Evolutionary conservation across 768 basidiomycete genomes (phyloP).

Genomic region (Pleurotus ostreatus): DNA sequence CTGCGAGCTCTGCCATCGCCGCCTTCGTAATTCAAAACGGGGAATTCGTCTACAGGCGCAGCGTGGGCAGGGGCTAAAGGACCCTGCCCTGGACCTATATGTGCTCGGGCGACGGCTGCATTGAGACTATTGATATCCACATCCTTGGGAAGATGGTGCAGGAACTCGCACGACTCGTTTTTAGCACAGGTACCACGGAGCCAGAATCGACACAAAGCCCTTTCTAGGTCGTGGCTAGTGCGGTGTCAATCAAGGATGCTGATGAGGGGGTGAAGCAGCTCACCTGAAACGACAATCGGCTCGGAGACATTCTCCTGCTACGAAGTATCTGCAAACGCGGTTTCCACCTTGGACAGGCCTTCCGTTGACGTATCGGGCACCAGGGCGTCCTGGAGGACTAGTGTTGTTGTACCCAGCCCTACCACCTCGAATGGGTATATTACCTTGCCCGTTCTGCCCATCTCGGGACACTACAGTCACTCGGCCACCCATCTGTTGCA

Average conservation of each 20-base stretch:
- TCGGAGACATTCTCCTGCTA: conserved; percentile 92
- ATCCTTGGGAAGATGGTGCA: conserved; percentile 87
- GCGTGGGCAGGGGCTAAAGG: conserved; percentile 36
- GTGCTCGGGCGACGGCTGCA: conserved; percentile 63
- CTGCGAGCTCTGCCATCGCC: conserved; percentile 33
- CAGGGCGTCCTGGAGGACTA: conserved; percentile 22
- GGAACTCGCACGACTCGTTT: conserved; percentile 93
- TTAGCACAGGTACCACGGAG: conserved; percentile 96
- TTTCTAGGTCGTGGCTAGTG: conserved; percentile 86
- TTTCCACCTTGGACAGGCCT: conserved; percentile 59
- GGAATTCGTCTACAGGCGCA: conserved; percentile 65
- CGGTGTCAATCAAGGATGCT: conserved; percentile 8
- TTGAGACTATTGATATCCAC: conserved; percentile 73
- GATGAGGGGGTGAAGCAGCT: conserved; percentile 16
- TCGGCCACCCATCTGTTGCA: conserved; percentile 64
- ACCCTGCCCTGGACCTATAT: conserved; percentile 46
- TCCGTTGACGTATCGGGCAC: conserved; percentile 47
- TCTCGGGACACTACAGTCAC: conserved; percentile 66
- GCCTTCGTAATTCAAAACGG: conserved; percentile 51
- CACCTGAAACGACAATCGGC: conserved; percentile 99
- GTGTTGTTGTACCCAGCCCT: conserved; percentile 33
- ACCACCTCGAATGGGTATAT: conserved; percentile 29
- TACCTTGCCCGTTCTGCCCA: conserved; percentile 19
- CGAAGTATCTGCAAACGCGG: conserved; percentile 92
- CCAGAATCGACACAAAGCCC: conserved; percentile 96